These are phyloP conservation scores for Krasilnikovozyma curviuscula DNA, from an alignment of 768 basidiomycete species.

Conservation along the genomic window DNA sequence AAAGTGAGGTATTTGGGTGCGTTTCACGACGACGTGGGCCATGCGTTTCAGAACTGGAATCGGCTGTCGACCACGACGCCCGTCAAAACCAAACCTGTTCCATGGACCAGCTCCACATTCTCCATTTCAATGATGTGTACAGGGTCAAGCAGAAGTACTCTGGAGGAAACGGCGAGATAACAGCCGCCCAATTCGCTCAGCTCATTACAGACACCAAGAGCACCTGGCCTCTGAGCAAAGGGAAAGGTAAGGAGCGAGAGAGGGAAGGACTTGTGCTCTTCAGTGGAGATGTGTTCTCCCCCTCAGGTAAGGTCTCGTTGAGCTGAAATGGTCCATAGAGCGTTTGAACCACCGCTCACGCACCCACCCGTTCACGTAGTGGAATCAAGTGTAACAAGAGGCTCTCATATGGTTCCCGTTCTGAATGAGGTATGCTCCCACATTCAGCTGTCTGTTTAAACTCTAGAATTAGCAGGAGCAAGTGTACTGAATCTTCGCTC, in stretches of 20 bases:
- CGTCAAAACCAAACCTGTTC: too few species aligned
- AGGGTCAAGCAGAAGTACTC: conserved; percentile 4
- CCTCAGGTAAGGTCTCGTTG: too few species aligned
- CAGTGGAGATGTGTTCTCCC: conserved; percentile 50
- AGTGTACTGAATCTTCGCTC: neutral
- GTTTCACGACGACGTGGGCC: too few species aligned
- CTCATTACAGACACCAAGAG: conserved; percentile 41
- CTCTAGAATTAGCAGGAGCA: neutral
- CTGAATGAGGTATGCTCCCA: neutral
- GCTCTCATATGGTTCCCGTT: conserved; percentile 8
- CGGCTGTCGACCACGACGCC: too few species aligned
- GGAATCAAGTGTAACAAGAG: conserved; percentile 1
- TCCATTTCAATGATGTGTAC: conserved; percentile 13
- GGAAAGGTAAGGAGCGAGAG: conserved; percentile 34
- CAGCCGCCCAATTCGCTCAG: conserved; percentile 68
- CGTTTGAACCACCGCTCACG: too few species aligned
- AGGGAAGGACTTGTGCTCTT: conserved; percentile 63
- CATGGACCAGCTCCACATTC: too few species aligned
- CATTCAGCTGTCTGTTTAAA: neutral
- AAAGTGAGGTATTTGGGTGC: too few species aligned
- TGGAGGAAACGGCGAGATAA: conserved; percentile 40
- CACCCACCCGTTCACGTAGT: too few species aligned
- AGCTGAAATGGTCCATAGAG: too few species aligned
- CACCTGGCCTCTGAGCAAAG: conserved; percentile 30
- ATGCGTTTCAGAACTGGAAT: too few species aligned